Percentiles rank a stretch among this genome's conserved stretches.
Conservation (phyloP, 2,329 filamentous ascomycete species). For the Alternaria ventricosa region DNA sequence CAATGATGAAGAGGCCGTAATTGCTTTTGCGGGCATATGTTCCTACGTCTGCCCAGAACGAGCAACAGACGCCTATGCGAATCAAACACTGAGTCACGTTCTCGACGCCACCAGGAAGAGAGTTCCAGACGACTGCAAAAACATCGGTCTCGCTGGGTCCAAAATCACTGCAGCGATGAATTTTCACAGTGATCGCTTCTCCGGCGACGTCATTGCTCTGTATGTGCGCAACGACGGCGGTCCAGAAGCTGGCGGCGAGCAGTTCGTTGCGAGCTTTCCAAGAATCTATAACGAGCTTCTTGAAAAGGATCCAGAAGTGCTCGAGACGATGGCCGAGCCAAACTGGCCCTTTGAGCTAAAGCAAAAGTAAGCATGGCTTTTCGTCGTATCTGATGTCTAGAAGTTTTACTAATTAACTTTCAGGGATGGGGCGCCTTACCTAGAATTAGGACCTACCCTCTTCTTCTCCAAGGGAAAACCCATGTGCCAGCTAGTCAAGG, state of each 20-base stretch:
- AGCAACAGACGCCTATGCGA: slow-evolving; percentile 48
- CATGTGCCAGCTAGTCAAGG: slow-evolving; percentile 48
- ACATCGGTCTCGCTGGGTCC: slow-evolving; percentile 46
- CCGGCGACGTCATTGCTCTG: slow-evolving; percentile 45
- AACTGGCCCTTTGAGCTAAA: slow-evolving; percentile 50
- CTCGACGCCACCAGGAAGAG: slow-evolving; percentile 45
- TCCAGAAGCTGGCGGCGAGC: slow-evolving; percentile 38
- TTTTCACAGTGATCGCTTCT: slow-evolving; percentile 48
- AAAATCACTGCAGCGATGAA: slow-evolving; percentile 48
- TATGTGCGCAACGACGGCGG: slow-evolving; percentile 45
- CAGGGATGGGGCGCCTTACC: slow-evolving; percentile 37
- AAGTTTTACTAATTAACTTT: slow-evolving; percentile 1
- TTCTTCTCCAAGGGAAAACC: slow-evolving; percentile 46
- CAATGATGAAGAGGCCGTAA: slow-evolving; percentile 47
- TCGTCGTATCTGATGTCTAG: neutral
- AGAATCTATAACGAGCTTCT: slow-evolving; percentile 47
- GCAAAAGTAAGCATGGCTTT: slow-evolving; percentile 37
- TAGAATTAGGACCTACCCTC: slow-evolving; percentile 43
- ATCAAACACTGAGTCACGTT: slow-evolving; percentile 47
- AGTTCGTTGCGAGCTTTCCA: slow-evolving; percentile 43
- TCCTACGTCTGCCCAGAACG: slow-evolving; percentile 40
- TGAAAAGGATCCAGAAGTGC: slow-evolving; percentile 37
- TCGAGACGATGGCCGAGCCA: slow-evolving; percentile 44
- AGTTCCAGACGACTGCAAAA: slow-evolving; percentile 41
- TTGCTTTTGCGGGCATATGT: slow-evolving; percentile 44